Conservation (phyloP, 495 filamentous ascomycete genomes). For the Annulohypoxylon bovei region DNA sequence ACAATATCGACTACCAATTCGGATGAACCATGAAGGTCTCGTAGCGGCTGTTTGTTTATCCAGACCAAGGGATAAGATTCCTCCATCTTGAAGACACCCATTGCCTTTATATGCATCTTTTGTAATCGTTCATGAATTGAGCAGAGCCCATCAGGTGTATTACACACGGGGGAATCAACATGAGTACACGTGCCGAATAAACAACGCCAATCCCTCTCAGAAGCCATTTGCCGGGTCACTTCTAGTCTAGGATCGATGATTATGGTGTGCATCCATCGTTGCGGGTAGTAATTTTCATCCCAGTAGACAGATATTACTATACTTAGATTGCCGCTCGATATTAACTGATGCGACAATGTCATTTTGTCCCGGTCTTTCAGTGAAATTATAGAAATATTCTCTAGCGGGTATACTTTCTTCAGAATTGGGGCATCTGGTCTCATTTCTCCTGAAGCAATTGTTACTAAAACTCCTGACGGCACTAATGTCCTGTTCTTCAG, state of each 20-base stretch:
- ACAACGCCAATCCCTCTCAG: conserved; percentile 3
- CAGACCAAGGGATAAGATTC: background rate
- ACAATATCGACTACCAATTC: conserved; percentile 14
- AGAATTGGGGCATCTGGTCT: background rate
- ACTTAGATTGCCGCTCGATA: conserved; percentile 8
- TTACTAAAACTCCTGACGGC: background rate
- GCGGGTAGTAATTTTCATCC: background rate
- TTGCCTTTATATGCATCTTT: background rate
- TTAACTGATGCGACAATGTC: conserved; percentile 11
- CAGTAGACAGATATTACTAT: conserved; percentile 20
- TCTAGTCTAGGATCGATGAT: conserved; percentile 7
- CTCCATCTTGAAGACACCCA: background rate
- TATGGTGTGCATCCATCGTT: conserved; percentile 13
- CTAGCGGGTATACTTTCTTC: conserved; percentile 10
- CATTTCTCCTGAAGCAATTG: conserved; percentile 7
- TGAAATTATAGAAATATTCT: background rate
- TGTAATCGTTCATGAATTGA: conserved; percentile 9
- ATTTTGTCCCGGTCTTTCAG: background rate
- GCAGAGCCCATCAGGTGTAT: background rate
- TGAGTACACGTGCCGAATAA: background rate
- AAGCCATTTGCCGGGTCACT: background rate
- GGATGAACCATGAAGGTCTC: background rate
- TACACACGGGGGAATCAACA: background rate
- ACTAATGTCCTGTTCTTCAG: no score
- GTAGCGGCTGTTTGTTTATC: background rate